Evolutionary conservation across 2,329 filamentous ascomycete species (phyloP), one percentile per base, ranked within the genome.

Genomic region (Pyrenochaeta sp.): DNA sequence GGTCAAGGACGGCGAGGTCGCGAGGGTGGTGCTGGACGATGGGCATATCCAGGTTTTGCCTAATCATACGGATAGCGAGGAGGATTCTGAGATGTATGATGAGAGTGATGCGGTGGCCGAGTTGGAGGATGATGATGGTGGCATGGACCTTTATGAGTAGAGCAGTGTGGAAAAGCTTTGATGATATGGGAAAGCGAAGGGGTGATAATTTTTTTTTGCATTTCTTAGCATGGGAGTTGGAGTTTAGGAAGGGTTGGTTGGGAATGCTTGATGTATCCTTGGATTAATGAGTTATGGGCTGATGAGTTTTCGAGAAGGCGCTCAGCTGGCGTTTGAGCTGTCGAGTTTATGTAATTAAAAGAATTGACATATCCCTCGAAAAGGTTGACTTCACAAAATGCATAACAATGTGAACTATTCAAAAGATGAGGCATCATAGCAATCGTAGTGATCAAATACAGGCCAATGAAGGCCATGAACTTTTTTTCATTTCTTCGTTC

Each of bases 1-100:
- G 41, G 86, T 99, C 68, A 84, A 81, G 58, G 93, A 99, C 56
- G 92, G 92, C 29, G 94, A 99, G 76, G 75, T 73, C 2, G 94
- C 94, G 1, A 79, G 82, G 18, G 90, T 97, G 17, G 85, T 89
- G 31, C 79, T 97, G 48, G 81, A 87, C 20, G 84, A 90, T 52
- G 89, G 89, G 31, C 89, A 89, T 69, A 86, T 97, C 46, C 76
- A 84, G 2, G 90, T 99, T 2, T 65, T 94, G 17, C 79, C 91
- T 6, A 97, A 99, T 71, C 94, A 97, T 69, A 84, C 86, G 29
- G 74, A 80, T 24, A 84, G 81, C 55, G 81, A 84, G 26, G 84
- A 86, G 6, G 88, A 90, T 48, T 80, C 82, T 9, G 87, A 90
- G 34, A 86, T 90, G 85, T 75, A 86, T 36, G 87, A 91, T 47